phyloP scores from a whole-genome alignment of 805 yeast species.

The Hanseniaspora valbyensis region DNA sequence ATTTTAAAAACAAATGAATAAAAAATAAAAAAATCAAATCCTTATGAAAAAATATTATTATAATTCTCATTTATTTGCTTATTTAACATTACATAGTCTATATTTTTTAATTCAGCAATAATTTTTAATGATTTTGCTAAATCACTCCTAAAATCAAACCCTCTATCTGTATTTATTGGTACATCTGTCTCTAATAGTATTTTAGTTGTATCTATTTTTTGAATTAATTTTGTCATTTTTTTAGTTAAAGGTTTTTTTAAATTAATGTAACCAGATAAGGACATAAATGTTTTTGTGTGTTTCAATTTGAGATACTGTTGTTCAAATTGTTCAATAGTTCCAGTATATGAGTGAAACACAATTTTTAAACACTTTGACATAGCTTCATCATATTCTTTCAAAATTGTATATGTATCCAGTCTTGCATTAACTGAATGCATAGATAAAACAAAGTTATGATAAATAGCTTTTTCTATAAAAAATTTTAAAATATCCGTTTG shows the following conservation, averaged over 20 bases:
- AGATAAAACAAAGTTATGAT: slow-evolving; percentile 44
- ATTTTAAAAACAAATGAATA: slow-evolving; percentile 18
- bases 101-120: not conserved
- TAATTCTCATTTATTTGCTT: slow-evolving; percentile 3
- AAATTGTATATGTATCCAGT: slow-evolving; percentile 31
- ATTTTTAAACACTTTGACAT: slow-evolving; percentile 31
- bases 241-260: slow-evolving; percentile 18
- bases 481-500: slow-evolving; percentile 44
- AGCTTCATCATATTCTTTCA: slow-evolving; percentile 16
- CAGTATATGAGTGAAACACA: slow-evolving; percentile 77
- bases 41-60: not conserved
- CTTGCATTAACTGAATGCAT: slow-evolving; percentile 71
- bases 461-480: slow-evolving; percentile 47
- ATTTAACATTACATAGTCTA: not conserved
- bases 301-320: slow-evolving; percentile 22
- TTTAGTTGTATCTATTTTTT: slow-evolving; percentile 29
- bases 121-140: not conserved
- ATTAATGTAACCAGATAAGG: slow-evolving; percentile 27
- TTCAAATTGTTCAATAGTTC: slow-evolving; percentile 60
- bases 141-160: slow-evolving; percentile 10
- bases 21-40: not conserved
- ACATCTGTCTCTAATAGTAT: slow-evolving; percentile 46
- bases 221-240: slow-evolving; percentile 26
- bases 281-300: slow-evolving; percentile 26
- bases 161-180: slow-evolving; percentile 17